A percentile compares a stretch with the other conserved stretches of the same genome.
These are phyloP conservation scores for Ascochyta clinopodiicola DNA, from an alignment of 2,329 filamentous ascomycete genomes.

Conservation along the genomic window DNA sequence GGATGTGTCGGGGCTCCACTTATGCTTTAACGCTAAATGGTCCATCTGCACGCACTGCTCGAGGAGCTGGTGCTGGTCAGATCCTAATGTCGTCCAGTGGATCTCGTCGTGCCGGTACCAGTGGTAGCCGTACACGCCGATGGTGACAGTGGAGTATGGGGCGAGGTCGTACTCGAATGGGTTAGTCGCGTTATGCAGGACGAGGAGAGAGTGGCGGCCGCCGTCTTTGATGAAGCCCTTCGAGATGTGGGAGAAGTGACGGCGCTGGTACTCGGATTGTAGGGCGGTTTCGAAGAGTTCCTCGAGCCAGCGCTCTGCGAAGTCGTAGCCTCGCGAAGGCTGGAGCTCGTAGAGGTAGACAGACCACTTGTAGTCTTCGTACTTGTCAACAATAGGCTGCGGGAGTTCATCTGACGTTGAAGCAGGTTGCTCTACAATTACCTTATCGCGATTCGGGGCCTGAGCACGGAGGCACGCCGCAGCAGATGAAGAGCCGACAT, in stretches of 20 bases:
- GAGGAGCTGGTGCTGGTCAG: conserved; percentile 11
- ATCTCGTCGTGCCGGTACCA: conserved; percentile 28
- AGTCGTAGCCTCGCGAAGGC: conserved; percentile 7
- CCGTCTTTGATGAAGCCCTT: conserved; percentile 36
- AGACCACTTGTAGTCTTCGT: conserved; percentile 33
- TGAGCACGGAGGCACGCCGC: background rate
- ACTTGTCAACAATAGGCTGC: conserved; percentile 26
- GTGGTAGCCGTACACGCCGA: conserved; percentile 34
- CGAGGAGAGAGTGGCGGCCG: conserved; percentile 26
- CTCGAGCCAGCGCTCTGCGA: conserved; percentile 19
- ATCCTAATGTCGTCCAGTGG: conserved; percentile 34
- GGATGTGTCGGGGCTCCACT: conserved; percentile 22
- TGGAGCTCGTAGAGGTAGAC: conserved; percentile 29
- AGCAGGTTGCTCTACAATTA: background rate
- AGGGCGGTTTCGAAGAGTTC: background rate
- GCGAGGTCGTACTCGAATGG: conserved; percentile 19
- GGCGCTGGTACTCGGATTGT: background rate
- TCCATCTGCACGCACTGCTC: background rate
- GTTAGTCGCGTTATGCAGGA: conserved; percentile 36
- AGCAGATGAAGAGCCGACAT: background rate
- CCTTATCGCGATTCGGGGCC: background rate
- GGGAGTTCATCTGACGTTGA: conserved; percentile 4
- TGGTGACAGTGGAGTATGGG: conserved; percentile 21
- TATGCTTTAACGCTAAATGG: conserved; percentile 11
- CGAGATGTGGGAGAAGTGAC: conserved; percentile 24